A percentile compares a stretch with the other conserved stretches of the same genome.
Conservation (phyloP, 169 alveolate species). For the Plasmodium knowlesi region DNA sequence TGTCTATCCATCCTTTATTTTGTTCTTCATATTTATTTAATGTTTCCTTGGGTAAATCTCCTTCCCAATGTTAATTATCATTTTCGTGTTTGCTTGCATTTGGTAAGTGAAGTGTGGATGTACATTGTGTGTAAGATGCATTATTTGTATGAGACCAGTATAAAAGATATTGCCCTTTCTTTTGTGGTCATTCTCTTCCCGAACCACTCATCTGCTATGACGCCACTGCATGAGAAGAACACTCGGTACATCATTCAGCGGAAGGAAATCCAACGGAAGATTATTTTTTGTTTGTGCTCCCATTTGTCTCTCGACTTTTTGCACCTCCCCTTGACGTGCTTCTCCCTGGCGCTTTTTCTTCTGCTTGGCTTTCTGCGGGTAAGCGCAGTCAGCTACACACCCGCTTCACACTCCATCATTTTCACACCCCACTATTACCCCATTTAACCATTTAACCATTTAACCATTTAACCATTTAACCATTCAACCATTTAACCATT, state of each 20-base stretch:
- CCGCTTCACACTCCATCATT: not conserved
- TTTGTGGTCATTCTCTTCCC: slow-evolving; percentile 19
- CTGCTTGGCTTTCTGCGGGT: slow-evolving; percentile 59
- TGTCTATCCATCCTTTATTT: slow-evolving; percentile 14
- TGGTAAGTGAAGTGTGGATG: not conserved
- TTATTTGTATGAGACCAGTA: slow-evolving; percentile 41
- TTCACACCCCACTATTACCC: no score
- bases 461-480: no score
- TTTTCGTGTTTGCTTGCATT: not conserved
- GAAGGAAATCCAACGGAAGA: slow-evolving; percentile 47
- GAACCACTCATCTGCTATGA: slow-evolving; percentile 7
- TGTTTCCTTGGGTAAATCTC: slow-evolving; percentile 39
- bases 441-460: no score
- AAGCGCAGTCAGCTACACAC: not conserved
- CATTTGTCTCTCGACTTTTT: slow-evolving; percentile 37
- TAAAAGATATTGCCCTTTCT: slow-evolving; percentile 21
- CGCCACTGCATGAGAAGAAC: slow-evolving; percentile 16
- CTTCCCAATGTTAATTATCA: slow-evolving; percentile 49
- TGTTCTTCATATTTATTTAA: slow-evolving; percentile 46
- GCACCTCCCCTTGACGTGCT: slow-evolving; percentile 22
- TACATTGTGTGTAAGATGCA: slow-evolving; percentile 1
- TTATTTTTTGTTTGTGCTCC: slow-evolving; percentile 54
- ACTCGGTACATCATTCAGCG: slow-evolving; percentile 1
- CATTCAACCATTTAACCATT: no score
- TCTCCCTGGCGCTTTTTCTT: slow-evolving; percentile 27